Conservation (phyloP, 1,139 yeast species). For the Scheffersomyces segobiensis region DNA sequence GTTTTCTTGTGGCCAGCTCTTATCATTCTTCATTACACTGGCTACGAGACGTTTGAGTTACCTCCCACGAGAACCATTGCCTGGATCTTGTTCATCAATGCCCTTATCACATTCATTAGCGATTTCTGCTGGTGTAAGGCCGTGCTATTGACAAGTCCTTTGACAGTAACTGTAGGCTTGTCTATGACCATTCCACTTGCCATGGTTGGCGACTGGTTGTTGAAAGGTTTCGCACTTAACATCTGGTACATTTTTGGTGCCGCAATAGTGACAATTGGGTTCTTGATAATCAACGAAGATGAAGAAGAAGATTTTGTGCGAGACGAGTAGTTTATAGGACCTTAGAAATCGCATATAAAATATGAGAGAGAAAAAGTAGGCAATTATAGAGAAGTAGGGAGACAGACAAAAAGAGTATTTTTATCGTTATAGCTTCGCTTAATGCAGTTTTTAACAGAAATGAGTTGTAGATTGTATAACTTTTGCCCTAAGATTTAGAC, state of each 20-base stretch:
- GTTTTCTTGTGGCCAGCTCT: conserved; percentile 83
- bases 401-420: background rate
- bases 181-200: conserved; percentile 94
- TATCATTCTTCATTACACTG: conserved; percentile 58
- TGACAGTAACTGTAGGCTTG: conserved; percentile 92
- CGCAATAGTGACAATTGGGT: conserved; percentile 72
- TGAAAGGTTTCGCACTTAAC: conserved; percentile 65
- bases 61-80: conserved; percentile 61
- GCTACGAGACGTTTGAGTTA: conserved; percentile 67
- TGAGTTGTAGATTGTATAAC: background rate
- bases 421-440: background rate
- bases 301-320: conserved; percentile 58
- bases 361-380: background rate
- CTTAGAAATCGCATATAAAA: background rate
- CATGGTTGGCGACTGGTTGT: conserved; percentile 82
- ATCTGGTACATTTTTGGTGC: conserved; percentile 78
- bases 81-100: conserved; percentile 60
- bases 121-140: conserved; percentile 97
- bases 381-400: too few relatives aligned
- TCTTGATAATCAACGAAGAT: conserved; percentile 76
- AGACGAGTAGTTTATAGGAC: conserved; percentile 9
- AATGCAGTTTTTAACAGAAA: too few relatives aligned
- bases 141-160: conserved; percentile 86
- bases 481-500: background rate
- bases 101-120: conserved; percentile 75